A percentile compares a stretch with the other conserved stretches of the same genome.
Evolutionary conservation across 1,139 yeast species (phyloP).

Genomic region (Pichiaceae sp.): DNA sequence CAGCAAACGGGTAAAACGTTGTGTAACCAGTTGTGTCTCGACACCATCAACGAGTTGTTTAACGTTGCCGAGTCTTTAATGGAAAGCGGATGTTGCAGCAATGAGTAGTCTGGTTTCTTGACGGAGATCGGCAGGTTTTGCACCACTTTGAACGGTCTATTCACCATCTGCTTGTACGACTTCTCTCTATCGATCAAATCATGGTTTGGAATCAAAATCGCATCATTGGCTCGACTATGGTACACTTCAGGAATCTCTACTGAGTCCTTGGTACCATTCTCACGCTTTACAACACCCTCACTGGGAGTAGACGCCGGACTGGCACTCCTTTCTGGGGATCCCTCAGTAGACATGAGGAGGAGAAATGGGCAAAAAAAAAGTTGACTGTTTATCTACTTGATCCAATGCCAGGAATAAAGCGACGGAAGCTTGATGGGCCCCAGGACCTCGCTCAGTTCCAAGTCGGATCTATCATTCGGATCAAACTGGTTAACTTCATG

Average conservation of each 20-base stretch:
- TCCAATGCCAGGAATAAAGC: not conserved
- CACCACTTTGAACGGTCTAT: conserved; percentile 58
- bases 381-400: too few relatives aligned
- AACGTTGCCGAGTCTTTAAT: conserved; percentile 67
- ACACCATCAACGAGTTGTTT: conserved; percentile 64
- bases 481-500: conserved; percentile 68
- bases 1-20: conserved; percentile 71
- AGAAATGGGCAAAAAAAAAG: too few relatives aligned
- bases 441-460: conserved; percentile 15
- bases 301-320: too few relatives aligned
- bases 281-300: too few relatives aligned
- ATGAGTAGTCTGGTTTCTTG: conserved; percentile 51
- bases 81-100: conserved; percentile 57
- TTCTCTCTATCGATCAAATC: conserved; percentile 41
- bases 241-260: not conserved
- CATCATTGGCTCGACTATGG: conserved; percentile 13
- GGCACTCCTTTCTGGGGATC: too few relatives aligned
- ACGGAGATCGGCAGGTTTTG: conserved; percentile 67
- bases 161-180: conserved; percentile 31
- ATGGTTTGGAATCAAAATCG: conserved; percentile 31
- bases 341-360: too few relatives aligned
- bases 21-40: conserved; percentile 62
- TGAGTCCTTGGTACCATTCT: too few relatives aligned
- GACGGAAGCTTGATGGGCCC: not conserved
- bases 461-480: conserved; percentile 64